These are phyloP conservation scores for Amphirosellinia nigrospora DNA, from an alignment of 495 filamentous ascomycete genomes.

Conservation along the genomic window DNA sequence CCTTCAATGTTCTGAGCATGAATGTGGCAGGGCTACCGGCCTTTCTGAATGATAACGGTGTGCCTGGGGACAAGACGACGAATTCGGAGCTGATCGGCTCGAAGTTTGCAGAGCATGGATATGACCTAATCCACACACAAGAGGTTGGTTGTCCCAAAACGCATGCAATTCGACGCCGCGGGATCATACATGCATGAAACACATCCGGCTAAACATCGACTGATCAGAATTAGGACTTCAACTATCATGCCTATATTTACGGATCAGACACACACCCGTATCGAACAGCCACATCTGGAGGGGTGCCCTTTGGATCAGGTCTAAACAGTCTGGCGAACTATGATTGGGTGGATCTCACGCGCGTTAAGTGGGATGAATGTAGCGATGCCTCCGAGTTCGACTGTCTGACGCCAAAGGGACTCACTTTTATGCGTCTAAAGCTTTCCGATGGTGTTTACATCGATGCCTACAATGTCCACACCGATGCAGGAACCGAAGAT, in stretches of 20 bases:
- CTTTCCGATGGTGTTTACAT: constrained; percentile 52
- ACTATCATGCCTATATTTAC: constrained; percentile 67
- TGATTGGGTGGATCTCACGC: constrained; percentile 60
- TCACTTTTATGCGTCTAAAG: constrained; percentile 63
- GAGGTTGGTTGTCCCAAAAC: constrained; percentile 47
- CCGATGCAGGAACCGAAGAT: constrained; percentile 62
- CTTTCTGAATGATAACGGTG: constrained; percentile 57
- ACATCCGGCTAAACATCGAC: neutral
- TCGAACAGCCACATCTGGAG: constrained; percentile 65
- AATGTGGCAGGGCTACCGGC: constrained; percentile 67
- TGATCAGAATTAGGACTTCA: constrained; percentile 57
- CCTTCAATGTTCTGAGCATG: constrained; percentile 60
- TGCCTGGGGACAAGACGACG: constrained; percentile 59
- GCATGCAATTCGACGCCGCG: constrained; percentile 1
- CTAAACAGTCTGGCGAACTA: constrained; percentile 66
- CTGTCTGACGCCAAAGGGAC: constrained; percentile 70
- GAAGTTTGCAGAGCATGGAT: constrained; percentile 56
- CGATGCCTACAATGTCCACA: constrained; percentile 67
- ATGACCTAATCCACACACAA: constrained; percentile 66
- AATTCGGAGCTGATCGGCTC: constrained; percentile 56
- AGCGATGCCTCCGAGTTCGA: constrained; percentile 58
- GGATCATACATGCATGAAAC: constrained; percentile 23
- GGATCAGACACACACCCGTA: constrained; percentile 60
- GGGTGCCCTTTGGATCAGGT: constrained; percentile 64
- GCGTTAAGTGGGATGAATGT: constrained; percentile 64